These are phyloP conservation scores for Heteromeles arbutifolia DNA, from an alignment of 306 rosid species.

Conservation along the genomic window DNA sequence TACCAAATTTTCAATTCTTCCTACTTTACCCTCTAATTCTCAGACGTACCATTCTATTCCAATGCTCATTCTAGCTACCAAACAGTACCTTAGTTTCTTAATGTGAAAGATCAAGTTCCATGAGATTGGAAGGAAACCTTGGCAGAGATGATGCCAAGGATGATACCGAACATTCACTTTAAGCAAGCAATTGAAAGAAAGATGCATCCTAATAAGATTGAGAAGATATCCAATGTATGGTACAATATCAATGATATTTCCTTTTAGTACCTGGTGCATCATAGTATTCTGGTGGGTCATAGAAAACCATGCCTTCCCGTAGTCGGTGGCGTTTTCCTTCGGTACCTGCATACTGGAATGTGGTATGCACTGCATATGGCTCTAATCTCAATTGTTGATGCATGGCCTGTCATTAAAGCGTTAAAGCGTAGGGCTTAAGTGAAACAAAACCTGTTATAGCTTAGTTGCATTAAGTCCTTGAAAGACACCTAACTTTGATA, in stretches of 20 bases:
- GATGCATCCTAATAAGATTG: slow-evolving; percentile 12
- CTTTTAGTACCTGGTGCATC: slow-evolving; percentile 59
- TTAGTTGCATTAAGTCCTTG: background rate
- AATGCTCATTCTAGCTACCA: background rate
- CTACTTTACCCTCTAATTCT: background rate
- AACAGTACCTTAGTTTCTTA: background rate
- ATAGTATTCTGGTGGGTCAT: slow-evolving; percentile 83
- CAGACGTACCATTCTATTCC: background rate
- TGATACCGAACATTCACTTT: background rate
- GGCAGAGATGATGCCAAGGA: background rate
- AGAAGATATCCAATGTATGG: slow-evolving; percentile 2
- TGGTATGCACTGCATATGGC: slow-evolving; percentile 94
- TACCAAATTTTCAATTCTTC: background rate
- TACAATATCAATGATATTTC: background rate
- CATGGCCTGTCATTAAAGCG: slow-evolving; percentile 58
- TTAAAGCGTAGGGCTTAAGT: slow-evolving; percentile 9
- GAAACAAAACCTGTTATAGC: slow-evolving; percentile 5
- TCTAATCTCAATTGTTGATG: slow-evolving; percentile 74
- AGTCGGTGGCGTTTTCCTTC: slow-evolving; percentile 94
- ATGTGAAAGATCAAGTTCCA: background rate
- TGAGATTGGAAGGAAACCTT: background rate
- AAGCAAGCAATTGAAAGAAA: slow-evolving; percentile 5
- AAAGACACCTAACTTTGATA: background rate
- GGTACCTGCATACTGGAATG: slow-evolving; percentile 87
- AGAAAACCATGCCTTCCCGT: slow-evolving; percentile 87